These are phyloP conservation scores for Suhomyces terraborum DNA, from an alignment of 1,139 yeast species.

Conservation along the genomic window DNA sequence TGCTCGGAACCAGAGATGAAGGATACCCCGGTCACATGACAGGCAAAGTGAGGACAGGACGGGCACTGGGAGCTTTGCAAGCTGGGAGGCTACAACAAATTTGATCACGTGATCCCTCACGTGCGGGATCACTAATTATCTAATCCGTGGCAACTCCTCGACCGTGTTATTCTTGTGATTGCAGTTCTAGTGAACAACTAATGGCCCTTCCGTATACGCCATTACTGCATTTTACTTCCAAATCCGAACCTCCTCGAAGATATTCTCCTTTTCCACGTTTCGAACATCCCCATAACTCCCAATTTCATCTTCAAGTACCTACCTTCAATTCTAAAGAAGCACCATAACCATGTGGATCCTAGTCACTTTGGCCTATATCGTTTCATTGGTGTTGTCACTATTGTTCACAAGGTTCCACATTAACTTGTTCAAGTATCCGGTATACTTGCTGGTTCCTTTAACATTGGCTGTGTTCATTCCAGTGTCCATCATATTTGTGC, in stretches of 20 bases:
- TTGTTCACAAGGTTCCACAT: conserved; percentile 42
- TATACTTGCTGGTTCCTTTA: conserved; percentile 36
- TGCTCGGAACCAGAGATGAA: too few relatives aligned
- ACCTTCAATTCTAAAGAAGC: neutral
- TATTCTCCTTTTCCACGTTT: neutral
- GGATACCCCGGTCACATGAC: too few relatives aligned
- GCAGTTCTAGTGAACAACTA: too few relatives aligned
- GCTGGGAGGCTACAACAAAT: neutral
- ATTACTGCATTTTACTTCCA: neutral
- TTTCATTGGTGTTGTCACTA: conserved; percentile 33
- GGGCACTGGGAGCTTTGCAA: too few relatives aligned
- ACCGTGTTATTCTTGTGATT: neutral
- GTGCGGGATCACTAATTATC: neutral
- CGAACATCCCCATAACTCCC: neutral
- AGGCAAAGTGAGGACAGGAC: too few relatives aligned
- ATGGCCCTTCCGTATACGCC: neutral
- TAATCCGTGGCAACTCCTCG: conserved; percentile 5
- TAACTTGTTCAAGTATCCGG: conserved; percentile 39
- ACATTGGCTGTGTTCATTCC: conserved; percentile 48
- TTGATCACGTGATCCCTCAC: conserved; percentile 2
- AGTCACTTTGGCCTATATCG: conserved; percentile 30
- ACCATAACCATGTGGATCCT: conserved; percentile 32
- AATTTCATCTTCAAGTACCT: neutral
- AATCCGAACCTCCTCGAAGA: neutral
- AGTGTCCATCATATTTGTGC: conserved; percentile 40